These are phyloP conservation scores for Dichotomocladium elegans DNA, from an alignment of 371 early-diverging fungal genomes.

Conservation along the genomic window DNA sequence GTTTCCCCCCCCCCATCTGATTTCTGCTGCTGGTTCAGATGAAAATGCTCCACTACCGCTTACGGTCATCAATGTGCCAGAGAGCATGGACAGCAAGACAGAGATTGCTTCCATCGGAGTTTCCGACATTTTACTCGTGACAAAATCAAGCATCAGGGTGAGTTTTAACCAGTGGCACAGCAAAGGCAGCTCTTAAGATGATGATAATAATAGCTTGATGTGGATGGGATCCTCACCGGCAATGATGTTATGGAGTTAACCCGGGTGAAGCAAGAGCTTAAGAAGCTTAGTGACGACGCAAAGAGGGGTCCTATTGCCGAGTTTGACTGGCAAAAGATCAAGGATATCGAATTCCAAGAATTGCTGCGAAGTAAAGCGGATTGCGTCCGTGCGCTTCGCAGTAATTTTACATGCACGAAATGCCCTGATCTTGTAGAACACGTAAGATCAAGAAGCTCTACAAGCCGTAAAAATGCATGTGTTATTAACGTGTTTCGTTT, in stretches of 20 bases:
- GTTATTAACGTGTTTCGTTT: not conserved
- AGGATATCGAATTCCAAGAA: slow-evolving; percentile 83
- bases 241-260: slow-evolving; percentile 46
- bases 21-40: slow-evolving; percentile 7
- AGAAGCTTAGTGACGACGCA: slow-evolving; percentile 48
- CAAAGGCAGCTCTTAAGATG: not conserved
- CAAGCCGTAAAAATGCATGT: not conserved
- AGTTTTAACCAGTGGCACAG: not conserved
- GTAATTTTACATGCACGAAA: slow-evolving; percentile 68
- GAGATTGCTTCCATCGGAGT: slow-evolving; percentile 55
- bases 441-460: too few relatives aligned
- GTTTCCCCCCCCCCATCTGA: too few relatives aligned
- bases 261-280: slow-evolving; percentile 47
- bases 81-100: slow-evolving; percentile 32
- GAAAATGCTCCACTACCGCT: slow-evolving; percentile 60
- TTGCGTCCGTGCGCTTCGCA: slow-evolving; percentile 33
- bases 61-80: slow-evolving; percentile 52
- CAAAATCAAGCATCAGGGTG: slow-evolving; percentile 47
- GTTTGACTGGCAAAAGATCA: slow-evolving; percentile 73
- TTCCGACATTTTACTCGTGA: slow-evolving; percentile 65
- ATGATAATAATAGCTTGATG: slow-evolving; percentile 39
- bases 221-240: slow-evolving; percentile 47
- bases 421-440: slow-evolving; percentile 83
- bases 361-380: slow-evolving; percentile 49
- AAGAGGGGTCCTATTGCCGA: slow-evolving; percentile 45